Percentiles rank a stretch among this genome's conserved stretches.
These are phyloP conservation scores for Verticillium alfalfae DNA, from an alignment of 2,329 filamentous ascomycete species.

Conservation along the genomic window DNA sequence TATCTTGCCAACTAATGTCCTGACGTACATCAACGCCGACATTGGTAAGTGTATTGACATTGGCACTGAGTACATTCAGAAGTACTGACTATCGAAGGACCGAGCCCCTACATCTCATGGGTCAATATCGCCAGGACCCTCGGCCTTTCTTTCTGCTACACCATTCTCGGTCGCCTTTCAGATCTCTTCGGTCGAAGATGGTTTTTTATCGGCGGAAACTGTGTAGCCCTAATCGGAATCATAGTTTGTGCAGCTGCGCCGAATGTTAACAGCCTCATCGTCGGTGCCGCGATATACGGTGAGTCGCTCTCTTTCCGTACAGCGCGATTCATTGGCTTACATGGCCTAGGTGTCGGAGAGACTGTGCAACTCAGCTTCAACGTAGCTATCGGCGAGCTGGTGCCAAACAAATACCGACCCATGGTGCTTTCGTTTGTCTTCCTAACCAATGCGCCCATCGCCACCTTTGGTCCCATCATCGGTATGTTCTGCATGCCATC, in stretches of 20 bases:
- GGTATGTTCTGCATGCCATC: conserved; percentile 12
- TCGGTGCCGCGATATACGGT: conserved; percentile 27
- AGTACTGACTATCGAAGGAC: not conserved
- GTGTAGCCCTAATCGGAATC: conserved; percentile 27
- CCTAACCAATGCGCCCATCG: conserved; percentile 24
- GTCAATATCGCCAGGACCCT: conserved; percentile 27
- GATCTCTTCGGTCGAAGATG: conserved; percentile 32
- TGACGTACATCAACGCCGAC: conserved; percentile 25
- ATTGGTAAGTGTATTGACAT: conserved; percentile 14
- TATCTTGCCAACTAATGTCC: conserved; percentile 26
- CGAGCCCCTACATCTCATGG: conserved; percentile 8
- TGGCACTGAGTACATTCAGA: not conserved
- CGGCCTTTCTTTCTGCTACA: conserved; percentile 12
- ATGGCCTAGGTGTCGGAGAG: conserved; percentile 9
- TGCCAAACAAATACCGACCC: conserved; percentile 13
- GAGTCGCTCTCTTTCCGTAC: conserved; percentile 21
- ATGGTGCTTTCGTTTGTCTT: conserved; percentile 18
- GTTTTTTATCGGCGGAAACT: conserved; percentile 31
- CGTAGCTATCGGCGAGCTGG: conserved; percentile 14
- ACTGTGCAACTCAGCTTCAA: conserved; percentile 12
- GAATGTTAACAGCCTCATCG: conserved; percentile 24
- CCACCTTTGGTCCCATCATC: conserved; percentile 26
- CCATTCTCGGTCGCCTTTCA: conserved; percentile 25
- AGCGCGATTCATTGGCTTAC: conserved; percentile 4
- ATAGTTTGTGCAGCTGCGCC: conserved; percentile 20